Base-by-base conservation (phyloP, 345 rosid species). In the Capsella bursapastoris region DNA sequence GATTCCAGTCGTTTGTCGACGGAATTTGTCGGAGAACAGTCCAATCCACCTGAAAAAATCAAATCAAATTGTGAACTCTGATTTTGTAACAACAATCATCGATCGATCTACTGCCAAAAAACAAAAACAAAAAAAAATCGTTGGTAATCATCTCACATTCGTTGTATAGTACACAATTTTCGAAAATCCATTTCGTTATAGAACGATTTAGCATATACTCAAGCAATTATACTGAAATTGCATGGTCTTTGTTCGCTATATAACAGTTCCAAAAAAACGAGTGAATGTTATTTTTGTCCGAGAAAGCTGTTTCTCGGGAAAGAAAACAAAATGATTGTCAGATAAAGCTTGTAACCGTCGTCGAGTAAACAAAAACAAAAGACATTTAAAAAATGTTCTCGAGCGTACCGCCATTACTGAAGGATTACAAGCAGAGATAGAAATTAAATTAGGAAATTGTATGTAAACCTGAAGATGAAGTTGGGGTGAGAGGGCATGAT, bases 401-500 rank as follows among this genome's bases (percentile, higher is more conserved):
- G 32, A 55, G 3, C 13, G 31, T 14, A 68, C 2, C 47, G 50
- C 64, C 70, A 61, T 43, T 58, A 44, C 11, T 14, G 32, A 38
- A 14, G 4, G 15, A 27, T 3, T 3, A 65, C 61, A 38, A 0
- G 2, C 6, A 14, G 6, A 32, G 9, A 8, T 38, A 62, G n/a
- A 6, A 2, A n/a, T 31, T 25, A 16, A 27, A 22, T 1, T 13
- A 9, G 45, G 41, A 10, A 49, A 16, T 12, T 10, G 31, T 7
- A 11, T 22, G 2, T 8, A 35, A 7, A 72, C 78, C 74, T 73
- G 78, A 63, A 68, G 70, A 73, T 73, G 78, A 73, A 73, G 59
- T 66, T 66, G 60, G 64, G 7, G 40, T 73, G 74, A 73, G 82
- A 73, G 71, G 82, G 82, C 82, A 78, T 78, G 78, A 73, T 73